Evolutionary conservation across 768 basidiomycete genomes (phyloP), one percentile per base, ranked within the genome.

Genomic region (Boletus insuetus): DNA sequence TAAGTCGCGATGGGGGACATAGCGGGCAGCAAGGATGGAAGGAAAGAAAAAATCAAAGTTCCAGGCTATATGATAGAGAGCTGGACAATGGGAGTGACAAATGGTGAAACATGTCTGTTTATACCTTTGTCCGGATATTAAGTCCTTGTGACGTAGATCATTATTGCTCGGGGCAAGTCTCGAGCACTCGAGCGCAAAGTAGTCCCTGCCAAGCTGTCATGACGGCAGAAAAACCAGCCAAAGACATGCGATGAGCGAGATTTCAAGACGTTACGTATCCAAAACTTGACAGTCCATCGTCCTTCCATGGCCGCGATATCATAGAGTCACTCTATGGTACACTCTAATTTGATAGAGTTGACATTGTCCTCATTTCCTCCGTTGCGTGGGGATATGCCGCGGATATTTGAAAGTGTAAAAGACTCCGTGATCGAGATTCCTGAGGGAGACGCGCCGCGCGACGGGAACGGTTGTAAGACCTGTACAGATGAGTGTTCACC

Each of bases 1-100:
- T 58, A 55, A 11, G 61, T 61, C 9, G 70, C 63, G 16, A 63
- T 61, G 49, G 70, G 65, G 39, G 68, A 49, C 63, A 72, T 72
- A 32, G 44, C 37, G 49, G 31, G 19, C 35, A 29, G 53, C 46
- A 34, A 42, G 37, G 45, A 35, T 48, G 49, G 26, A 16, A 13
- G 13, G 13, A 38, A 24, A 43, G 35, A 37, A 34, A 8, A 17
- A 29, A 43, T 37, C 31, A 9, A 22, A 26, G 34, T 26, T 22
- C n/a, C 42, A 32, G 39, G 19, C 5, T 62, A 69, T 62, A 69
- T 53, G 50, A 54, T 32, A n/a, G 51, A 49, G 32, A 35, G 32
- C 8, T n/a, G 13, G 45, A 65, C 59, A 64, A 64, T 48, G 56
- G 39, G 22, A 54, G 46, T 14, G 22, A 62, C 44, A 54, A 56